Percentiles rank a stretch among this genome's conserved stretches.
phyloP scores from a whole-genome alignment of 441 rosid genomes.

The Arabidopsis hybrid region DNA sequence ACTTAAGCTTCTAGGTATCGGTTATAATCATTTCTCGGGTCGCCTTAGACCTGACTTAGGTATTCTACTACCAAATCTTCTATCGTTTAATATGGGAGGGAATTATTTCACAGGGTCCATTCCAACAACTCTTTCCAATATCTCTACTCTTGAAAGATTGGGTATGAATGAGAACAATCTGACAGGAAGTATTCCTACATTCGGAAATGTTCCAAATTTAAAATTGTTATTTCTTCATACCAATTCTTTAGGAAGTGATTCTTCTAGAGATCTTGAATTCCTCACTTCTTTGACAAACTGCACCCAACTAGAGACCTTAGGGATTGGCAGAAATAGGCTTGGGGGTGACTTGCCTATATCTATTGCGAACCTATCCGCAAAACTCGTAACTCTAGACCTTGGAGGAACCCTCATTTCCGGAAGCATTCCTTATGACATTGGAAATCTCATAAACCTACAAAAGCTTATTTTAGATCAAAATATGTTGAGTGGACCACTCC shows the following conservation, averaged over 20 bases:
- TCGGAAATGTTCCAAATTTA: background rate
- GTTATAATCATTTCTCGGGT: background rate
- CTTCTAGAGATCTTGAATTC: constrained; percentile 3
- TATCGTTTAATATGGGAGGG: background rate
- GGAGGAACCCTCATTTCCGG: background rate
- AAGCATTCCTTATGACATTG: background rate
- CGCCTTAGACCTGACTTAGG: background rate
- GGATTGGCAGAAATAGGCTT: background rate
- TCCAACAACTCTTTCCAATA: constrained; percentile 9
- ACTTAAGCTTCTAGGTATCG: background rate
- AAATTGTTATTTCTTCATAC: background rate
- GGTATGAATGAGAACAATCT: background rate
- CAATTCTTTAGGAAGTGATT: background rate
- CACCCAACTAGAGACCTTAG: constrained; percentile 4
- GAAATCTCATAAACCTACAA: background rate
- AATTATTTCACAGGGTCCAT: constrained; percentile 1
- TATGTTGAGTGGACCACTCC: background rate
- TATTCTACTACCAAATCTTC: background rate
- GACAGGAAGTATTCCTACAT: constrained; percentile 1
- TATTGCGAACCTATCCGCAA: background rate
- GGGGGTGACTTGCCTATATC: background rate
- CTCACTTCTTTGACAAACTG: constrained; percentile 20
- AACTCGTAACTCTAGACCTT: background rate
- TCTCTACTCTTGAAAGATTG: background rate
- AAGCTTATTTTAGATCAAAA: background rate